phyloP scores from a whole-genome alignment of 2,329 filamentous ascomycete species.

The Erysiphe pulchra region DNA sequence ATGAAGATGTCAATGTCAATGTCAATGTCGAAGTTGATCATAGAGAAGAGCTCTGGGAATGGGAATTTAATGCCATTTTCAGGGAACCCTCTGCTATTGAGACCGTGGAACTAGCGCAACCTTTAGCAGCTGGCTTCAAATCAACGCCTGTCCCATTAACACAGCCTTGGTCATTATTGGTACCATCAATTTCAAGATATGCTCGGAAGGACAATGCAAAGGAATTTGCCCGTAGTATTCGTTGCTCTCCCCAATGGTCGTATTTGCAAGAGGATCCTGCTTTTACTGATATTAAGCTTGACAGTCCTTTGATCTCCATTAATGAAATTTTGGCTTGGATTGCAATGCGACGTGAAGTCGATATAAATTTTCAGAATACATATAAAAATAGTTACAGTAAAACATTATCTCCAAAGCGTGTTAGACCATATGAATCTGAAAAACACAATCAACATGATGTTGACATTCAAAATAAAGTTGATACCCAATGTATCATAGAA shows the following conservation, averaged over 20 bases:
- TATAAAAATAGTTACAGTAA: neutral
- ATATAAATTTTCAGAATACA: neutral
- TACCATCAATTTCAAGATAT: constrained; percentile 20
- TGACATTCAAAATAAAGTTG: constrained; percentile 4
- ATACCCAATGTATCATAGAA: constrained; percentile 1
- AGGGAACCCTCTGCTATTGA: constrained; percentile 14
- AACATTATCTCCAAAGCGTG: constrained; percentile 7
- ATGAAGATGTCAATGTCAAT: too few species aligned
- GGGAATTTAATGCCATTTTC: constrained; percentile 15
- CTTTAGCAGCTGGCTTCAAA: constrained; percentile 18
- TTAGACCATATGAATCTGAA: constrained; percentile 3
- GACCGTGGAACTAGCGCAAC: constrained; percentile 22
- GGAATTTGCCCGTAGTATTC: constrained; percentile 19
- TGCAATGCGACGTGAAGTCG: constrained; percentile 4
- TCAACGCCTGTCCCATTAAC: constrained; percentile 20
- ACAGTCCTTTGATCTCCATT: constrained; percentile 8
- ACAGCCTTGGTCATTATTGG: constrained; percentile 4
- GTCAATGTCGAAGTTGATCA: neutral
- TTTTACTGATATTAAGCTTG: constrained; percentile 13
- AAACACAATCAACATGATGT: constrained; percentile 1
- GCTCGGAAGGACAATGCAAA: constrained; percentile 18
- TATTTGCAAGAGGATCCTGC: constrained; percentile 19
- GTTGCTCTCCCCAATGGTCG: constrained; percentile 18
- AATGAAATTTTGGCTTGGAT: constrained; percentile 8
- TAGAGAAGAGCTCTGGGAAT: constrained; percentile 16